Evolutionary conservation across 2,329 filamentous ascomycete species (phyloP), one percentile per base, ranked within the genome.

Genomic region (Fusarium phyllophilum): DNA sequence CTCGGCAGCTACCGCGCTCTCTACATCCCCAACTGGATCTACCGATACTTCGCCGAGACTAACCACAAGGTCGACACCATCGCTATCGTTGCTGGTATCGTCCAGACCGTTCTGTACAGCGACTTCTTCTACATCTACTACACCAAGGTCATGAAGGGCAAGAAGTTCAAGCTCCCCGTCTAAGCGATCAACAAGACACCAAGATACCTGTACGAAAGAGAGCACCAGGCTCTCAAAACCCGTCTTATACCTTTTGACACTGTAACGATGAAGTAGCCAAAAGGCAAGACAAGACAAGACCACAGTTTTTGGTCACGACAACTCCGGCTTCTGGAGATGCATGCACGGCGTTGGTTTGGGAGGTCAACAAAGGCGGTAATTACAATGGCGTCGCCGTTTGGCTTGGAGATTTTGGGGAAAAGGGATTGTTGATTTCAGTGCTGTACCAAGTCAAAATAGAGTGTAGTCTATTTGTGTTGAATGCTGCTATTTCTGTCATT

Each of bases 41-140:
- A 94, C 85, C 89, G 96, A 63, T 98, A 96, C 84, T 89, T 93
- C 77, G 88, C 89, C 58, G 95, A 97, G 83, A 81, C 84, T 51
- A 86, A 89, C 57, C 92, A 94, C 82, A 93, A 88, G 82, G 82
- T 92, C 77, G 95, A 98, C 81, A 93, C 92, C 74, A 97, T 98
- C 76, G 93, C 95, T 26, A 92, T 98, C 58, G 81, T 96, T 72
- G 96, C 97, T 8, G 96, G 96, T 18, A 89, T 98, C 63, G 86
- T 98, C 74, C 96, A 99, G 87, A 99, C 96, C 1, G 85, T 99
- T 55, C 87, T 99, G 66, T 99, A 99, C 86, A 97, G 94, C 73
- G 96, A 99, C 86, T 99, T 99, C 87, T 99, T 99, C 89, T 99
- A 95, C 89, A 96, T 99, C 80, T 99, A 99, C 87, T 99, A 98